Conservation (phyloP, 495 filamentous ascomycete species). For the Ramalina peruviana region DNA sequence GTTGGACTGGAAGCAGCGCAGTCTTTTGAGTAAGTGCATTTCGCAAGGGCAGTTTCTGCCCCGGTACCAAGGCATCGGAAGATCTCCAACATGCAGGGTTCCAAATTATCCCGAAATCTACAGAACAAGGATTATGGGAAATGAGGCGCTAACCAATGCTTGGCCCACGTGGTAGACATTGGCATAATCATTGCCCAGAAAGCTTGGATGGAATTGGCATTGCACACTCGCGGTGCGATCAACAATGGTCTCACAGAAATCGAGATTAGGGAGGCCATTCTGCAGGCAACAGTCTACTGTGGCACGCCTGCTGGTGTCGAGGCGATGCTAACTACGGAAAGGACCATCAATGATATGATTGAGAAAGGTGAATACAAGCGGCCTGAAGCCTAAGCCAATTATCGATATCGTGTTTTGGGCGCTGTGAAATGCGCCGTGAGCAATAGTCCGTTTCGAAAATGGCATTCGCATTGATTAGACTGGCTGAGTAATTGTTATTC, state of each 20-base stretch:
- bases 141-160: neutral
- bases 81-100: too few species aligned
- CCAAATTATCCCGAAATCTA: conserved; percentile 25
- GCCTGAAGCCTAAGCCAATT: neutral
- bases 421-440: too few species aligned
- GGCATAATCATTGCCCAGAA: conserved; percentile 1
- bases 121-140: too few species aligned
- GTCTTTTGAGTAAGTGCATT: conserved; percentile 39
- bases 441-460: too few species aligned
- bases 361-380: neutral
- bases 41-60: conserved; percentile 21
- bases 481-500: too few species aligned
- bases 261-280: conserved; percentile 41
- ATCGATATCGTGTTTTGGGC: too few species aligned
- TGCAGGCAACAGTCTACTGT: conserved; percentile 42
- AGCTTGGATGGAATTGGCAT: conserved; percentile 31
- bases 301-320: conserved; percentile 43
- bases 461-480: too few species aligned
- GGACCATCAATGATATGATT: conserved; percentile 13
- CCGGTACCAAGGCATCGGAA: too few species aligned
- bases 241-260: conserved; percentile 38
- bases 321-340: conserved; percentile 28
- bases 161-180: neutral
- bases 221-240: conserved; percentile 38
- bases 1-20: conserved; percentile 37